phyloP scores from a whole-genome alignment of 208 protist species.

The Trypanosoma scelopori region DNA sequence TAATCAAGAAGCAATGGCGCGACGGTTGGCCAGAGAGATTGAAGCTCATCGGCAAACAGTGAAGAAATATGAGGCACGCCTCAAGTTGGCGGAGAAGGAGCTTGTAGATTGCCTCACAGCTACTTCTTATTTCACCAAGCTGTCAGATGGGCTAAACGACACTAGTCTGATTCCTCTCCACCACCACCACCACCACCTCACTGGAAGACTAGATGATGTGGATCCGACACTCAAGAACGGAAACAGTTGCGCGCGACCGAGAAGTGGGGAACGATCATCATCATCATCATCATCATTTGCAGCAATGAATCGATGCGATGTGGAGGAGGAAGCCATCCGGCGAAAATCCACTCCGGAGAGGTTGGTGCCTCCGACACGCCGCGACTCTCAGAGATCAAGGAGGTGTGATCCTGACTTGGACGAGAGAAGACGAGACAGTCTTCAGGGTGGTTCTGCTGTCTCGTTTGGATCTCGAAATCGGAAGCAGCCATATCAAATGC shows the following conservation, averaged over 20 bases:
- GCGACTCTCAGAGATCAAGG: not conserved
- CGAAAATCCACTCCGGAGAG: constrained; percentile 4
- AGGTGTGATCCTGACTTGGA: not conserved
- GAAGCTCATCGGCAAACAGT: constrained; percentile 55
- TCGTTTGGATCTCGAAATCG: no score
- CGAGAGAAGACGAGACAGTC: not conserved
- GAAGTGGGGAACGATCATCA: no score
- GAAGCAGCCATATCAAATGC: not conserved
- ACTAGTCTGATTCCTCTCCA: not conserved
- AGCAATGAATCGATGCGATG: not conserved
- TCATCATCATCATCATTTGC: not conserved
- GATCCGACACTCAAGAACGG: not conserved
- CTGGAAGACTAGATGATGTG: not conserved
- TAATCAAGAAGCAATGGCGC: constrained; percentile 50
- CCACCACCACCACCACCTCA: not conserved
- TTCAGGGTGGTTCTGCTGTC: not conserved
- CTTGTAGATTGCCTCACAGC: constrained; percentile 8
- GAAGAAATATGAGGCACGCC: constrained; percentile 51
- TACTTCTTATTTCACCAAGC: constrained; percentile 1
- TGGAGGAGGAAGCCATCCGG: not conserved
- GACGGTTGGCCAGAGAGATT: constrained; percentile 52
- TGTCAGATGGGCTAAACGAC: not conserved
- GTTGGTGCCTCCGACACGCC: not conserved
- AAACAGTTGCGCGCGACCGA: no score
- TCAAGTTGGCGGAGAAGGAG: constrained; percentile 17